Conservation (phyloP, 306 rosid species). For the Vigna mungo region DNA sequence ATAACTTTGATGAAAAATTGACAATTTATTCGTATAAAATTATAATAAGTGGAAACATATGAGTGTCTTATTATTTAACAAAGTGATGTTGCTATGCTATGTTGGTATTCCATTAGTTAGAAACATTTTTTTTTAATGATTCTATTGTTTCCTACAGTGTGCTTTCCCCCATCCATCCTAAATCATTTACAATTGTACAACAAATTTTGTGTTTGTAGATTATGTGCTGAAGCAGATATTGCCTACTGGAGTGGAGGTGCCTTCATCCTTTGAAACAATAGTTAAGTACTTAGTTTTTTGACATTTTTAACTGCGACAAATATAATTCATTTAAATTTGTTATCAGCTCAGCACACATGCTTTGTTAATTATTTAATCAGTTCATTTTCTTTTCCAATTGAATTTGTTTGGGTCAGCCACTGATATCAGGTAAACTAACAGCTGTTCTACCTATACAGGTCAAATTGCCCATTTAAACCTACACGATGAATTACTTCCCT, state of each 20-base stretch:
- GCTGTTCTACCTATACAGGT: constrained; percentile 65
- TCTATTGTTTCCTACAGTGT: constrained; percentile 22
- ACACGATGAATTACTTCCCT: constrained; percentile 83
- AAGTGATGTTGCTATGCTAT: background rate
- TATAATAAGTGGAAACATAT: background rate
- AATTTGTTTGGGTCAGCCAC: constrained; percentile 38
- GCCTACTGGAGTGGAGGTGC: constrained; percentile 83
- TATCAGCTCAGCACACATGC: background rate
- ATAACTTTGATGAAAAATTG: background rate
- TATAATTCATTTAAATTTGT: background rate
- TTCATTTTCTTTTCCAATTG: constrained; percentile 26
- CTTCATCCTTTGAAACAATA: constrained; percentile 94
- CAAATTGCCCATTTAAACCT: constrained; percentile 94
- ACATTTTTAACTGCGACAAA: background rate
- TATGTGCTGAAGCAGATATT: constrained; percentile 88
- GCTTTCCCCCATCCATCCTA: constrained; percentile 9
- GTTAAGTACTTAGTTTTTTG: constrained; percentile 65
- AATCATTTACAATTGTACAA: constrained; percentile 7
- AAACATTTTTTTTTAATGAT: constrained; percentile 20
- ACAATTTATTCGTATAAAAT: background rate
- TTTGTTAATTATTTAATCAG: constrained; percentile 7
- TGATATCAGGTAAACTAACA: constrained; percentile 46
- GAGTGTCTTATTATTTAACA: background rate
- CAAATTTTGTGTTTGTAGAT: constrained; percentile 59
- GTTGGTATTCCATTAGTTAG: background rate